Percentiles rank a stretch among this genome's conserved stretches.
phyloP scores from a whole-genome alignment of 2,329 filamentous ascomycete genomes.

The Monosporascus ibericus region DNA sequence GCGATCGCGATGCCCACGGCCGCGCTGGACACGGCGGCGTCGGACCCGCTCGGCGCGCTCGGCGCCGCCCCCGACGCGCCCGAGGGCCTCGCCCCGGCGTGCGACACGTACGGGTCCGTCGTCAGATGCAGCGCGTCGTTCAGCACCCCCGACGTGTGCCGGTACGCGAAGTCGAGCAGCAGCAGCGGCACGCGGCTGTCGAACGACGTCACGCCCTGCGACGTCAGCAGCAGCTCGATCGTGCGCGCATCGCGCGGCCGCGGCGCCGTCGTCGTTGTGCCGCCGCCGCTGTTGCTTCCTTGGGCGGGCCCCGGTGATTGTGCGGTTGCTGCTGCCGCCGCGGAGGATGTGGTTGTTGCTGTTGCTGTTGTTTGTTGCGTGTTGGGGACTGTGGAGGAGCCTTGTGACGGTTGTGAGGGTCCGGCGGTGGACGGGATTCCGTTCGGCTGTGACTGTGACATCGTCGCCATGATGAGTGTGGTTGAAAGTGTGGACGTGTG shows the following conservation, averaged over 20 bases:
- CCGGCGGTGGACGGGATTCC: slow-evolving; percentile 38
- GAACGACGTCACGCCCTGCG: slow-evolving; percentile 72
- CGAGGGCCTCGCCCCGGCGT: slow-evolving; percentile 47
- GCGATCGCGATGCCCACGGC: slow-evolving; percentile 63
- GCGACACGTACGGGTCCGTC: slow-evolving; percentile 60
- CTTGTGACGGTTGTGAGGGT: slow-evolving; percentile 20
- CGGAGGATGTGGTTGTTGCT: slow-evolving; percentile 11
- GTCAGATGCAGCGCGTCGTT: slow-evolving; percentile 64
- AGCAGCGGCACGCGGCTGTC: slow-evolving; percentile 77
- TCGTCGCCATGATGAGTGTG: slow-evolving; percentile 23
- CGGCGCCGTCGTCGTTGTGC: slow-evolving; percentile 33
- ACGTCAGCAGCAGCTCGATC: slow-evolving; percentile 72
- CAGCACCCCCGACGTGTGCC: slow-evolving; percentile 67
- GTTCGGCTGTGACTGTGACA: slow-evolving; percentile 44
- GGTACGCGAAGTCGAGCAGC: slow-evolving; percentile 81
- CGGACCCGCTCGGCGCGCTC: slow-evolving; percentile 41
- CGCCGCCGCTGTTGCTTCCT: slow-evolving; percentile 6
- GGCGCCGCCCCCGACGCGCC: slow-evolving; percentile 44
- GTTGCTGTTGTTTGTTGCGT: slow-evolving; percentile 12
- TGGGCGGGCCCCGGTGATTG: background rate
- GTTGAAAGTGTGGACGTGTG: background rate
- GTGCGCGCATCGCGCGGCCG: slow-evolving; percentile 74
- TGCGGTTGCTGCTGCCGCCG: background rate
- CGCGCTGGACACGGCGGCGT: slow-evolving; percentile 43
- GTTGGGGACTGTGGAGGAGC: slow-evolving; percentile 28